Percentiles rank a stretch among this genome's conserved stretches.
Evolutionary conservation across 108 stramenopile genomes (phyloP).

Genomic region (Cyclotella distinguenda): DNA sequence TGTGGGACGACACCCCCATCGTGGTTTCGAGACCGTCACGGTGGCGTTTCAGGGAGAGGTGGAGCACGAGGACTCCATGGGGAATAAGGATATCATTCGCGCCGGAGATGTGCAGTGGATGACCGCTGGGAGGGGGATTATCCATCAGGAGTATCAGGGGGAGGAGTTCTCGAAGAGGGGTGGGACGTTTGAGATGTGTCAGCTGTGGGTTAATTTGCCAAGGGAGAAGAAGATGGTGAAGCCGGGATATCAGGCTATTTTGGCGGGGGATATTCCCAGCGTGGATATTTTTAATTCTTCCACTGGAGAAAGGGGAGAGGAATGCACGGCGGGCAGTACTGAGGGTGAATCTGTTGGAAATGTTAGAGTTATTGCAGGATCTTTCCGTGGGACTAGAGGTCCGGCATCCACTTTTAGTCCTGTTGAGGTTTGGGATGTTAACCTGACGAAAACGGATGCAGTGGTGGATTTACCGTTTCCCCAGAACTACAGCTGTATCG

Average conservation of each 20-base stretch:
- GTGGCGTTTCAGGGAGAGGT: constrained; percentile 89
- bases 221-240: constrained; percentile 82
- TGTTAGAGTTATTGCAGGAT: constrained; percentile 80
- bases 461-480: constrained; percentile 70
- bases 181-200: constrained; percentile 83
- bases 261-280: constrained; percentile 61
- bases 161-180: constrained; percentile 59
- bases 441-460: constrained; percentile 39
- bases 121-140: constrained; percentile 92
- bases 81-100: constrained; percentile 73
- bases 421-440: constrained; percentile 83
- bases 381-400: constrained; percentile 58
- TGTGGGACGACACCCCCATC: constrained; percentile 87
- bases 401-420: constrained; percentile 78
- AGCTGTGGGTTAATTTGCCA: constrained; percentile 90
- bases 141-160: constrained; percentile 87
- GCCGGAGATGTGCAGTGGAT: constrained; percentile 93
- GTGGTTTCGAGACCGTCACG: constrained; percentile 92
- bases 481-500: constrained; percentile 68
- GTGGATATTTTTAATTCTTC: constrained; percentile 46
- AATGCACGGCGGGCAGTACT: no score
- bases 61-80: constrained; percentile 83
- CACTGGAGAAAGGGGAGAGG: constrained; percentile 15
- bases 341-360: constrained; percentile 41
- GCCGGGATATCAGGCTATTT: constrained; percentile 78